Base-by-base conservation (phyloP, 2,329 filamentous ascomycete genomes). In the Nemania diffusa region DNA sequence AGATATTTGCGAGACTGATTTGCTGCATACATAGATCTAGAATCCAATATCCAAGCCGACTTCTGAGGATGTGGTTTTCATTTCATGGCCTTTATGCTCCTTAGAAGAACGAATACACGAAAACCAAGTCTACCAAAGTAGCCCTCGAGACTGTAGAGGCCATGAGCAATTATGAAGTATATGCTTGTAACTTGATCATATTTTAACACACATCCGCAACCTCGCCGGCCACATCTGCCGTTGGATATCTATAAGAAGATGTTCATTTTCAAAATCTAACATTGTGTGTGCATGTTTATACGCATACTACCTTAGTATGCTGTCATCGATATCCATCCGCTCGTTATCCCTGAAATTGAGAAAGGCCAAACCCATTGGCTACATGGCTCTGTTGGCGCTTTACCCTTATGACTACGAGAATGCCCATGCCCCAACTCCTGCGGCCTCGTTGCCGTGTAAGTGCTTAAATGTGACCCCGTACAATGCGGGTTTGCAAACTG, bases 381-480 rank as follows among this genome's bases (percentile, higher is more conserved):
- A 34, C 32, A n/a, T n/a, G n/a, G n/a, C 58, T 22, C 46, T 4
- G 15, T 46, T 44, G 20, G 26, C 40, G 11, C 22, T 37, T 44
- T 51, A 15, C 37, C 8, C 57, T 42, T 48, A 26, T 52, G 32
- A 50, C 40, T n/a, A 53, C 26, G 42, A 59, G 59, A 56, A 67
- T 37, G 44, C 42, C 29, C 42, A n/a, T 56, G 15, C 44, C 40
- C 40, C n/a, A 68, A 68, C 58, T 65, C 66, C 65, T 50, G 46
- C 50, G 51, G 27, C 40, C 29, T 55, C 13, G 20, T n/a, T 9
- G 24, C 17, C 29, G 24, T 26, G 46, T 53, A 29, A 51, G 32
- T 44, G 48, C 34, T 48, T 4, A 51, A 50, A 59, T 58, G 34
- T 34, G 48, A 63, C 26, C 65, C 62, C 34, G 15, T 34, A 52